Evolutionary conservation across 352 stramenopile species (phyloP).

Genomic region (Globisporangium rhizosaccharum): DNA sequence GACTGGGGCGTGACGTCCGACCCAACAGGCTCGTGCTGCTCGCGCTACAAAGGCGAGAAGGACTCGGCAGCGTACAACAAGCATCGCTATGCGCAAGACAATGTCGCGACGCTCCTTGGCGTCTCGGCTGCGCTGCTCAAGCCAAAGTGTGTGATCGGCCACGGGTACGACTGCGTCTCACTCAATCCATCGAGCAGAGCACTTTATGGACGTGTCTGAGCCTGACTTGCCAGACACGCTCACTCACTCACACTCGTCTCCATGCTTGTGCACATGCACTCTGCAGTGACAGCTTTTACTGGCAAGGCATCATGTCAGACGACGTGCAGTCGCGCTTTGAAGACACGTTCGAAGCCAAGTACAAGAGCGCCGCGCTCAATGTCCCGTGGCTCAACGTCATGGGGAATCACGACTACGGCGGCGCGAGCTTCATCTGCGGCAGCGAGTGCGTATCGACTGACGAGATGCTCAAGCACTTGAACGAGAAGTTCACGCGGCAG

Average conservation of each 20-base stretch:
- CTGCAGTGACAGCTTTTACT: conserved; percentile 58
- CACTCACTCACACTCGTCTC: neutral
- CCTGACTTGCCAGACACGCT: neutral
- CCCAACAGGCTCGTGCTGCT: conserved; percentile 59
- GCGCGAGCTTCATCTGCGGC: conserved; percentile 49
- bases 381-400: conserved; percentile 53
- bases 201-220: neutral
- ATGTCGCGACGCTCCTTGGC: conserved; percentile 50
- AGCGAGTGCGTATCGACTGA: conserved; percentile 44
- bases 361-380: conserved; percentile 14
- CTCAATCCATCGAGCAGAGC: neutral
- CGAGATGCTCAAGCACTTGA: conserved; percentile 57
- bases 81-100: conserved; percentile 62
- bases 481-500: conserved; percentile 64
- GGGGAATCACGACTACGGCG: conserved; percentile 70
- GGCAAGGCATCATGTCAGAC: conserved; percentile 59
- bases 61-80: conserved; percentile 38
- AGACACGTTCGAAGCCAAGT: conserved; percentile 61
- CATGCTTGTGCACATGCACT: neutral
- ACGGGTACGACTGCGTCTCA: conserved; percentile 26
- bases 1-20: conserved; percentile 61
- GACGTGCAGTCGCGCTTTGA: conserved; percentile 60
- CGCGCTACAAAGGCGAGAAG: conserved; percentile 40
- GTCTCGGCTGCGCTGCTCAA: conserved; percentile 54
- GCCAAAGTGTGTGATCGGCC: conserved; percentile 50